Base-by-base conservation (phyloP, 768 basidiomycete species). In the Kwoniella mangroviensis region DNA sequence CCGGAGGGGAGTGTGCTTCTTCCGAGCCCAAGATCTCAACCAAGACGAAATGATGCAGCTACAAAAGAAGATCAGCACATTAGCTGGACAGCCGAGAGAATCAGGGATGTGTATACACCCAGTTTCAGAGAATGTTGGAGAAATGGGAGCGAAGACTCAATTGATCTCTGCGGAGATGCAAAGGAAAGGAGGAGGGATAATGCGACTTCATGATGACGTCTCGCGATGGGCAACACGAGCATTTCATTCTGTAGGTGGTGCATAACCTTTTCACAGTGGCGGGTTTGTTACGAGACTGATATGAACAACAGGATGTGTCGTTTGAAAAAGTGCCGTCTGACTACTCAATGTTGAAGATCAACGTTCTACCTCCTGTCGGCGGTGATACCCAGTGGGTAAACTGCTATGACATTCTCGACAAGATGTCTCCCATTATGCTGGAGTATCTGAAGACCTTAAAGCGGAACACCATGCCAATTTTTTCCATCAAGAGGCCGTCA, bases 1-100 rank as follows among this genome's bases (percentile, higher is more conserved):
- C 2, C 73, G 73, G 11, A 74, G 81, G 19, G 84, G 84, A 0
- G 83, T 84, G 68, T 80, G 78, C 60, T 83, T 84, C 76, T 84
- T 84, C 79, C 68, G 78, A 40, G 77, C 73, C 19, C 84, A 84
- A 65, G 74, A 82, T 13, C 61, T 82, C 28, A 71, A 68, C 7
- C 69, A 71, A 6, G 78, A 79, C 17, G 75, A 83, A 40, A 74
- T 83, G 59, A 78, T 74, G 53, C 52, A 56, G 0, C 73, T 84
- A 42, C 79, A 73, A 0, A 42, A 75, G 2, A 57, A 64, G 22
- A 61, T 84, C 11, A 80, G 79, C 15, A 72, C 76, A 22, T 67
- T 77, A 19, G 68, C 79, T 4, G 83, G 82, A 11, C 78, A 77
- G 57, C 84, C 84, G 1, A 66, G 70, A 15, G 69, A 69, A 26